phyloP scores from a whole-genome alignment of 1,284 basidiomycete species.

The Marasmius tenuissimus region DNA sequence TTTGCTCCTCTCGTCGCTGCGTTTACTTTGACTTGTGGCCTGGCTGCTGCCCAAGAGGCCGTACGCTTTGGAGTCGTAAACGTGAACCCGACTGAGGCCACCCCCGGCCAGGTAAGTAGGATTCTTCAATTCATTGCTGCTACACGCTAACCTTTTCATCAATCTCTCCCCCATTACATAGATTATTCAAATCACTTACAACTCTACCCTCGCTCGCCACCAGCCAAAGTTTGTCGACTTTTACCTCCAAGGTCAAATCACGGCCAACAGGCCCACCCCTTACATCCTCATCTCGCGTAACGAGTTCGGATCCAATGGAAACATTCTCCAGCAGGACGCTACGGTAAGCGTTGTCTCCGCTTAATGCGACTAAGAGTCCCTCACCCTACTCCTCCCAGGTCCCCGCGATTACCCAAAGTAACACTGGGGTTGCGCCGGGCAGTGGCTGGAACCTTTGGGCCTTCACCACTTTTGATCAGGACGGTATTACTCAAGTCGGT shows the following conservation, averaged over 20 bases:
- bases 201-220: conserved; percentile 11
- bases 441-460: conserved; percentile 7
- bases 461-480: conserved; percentile 6
- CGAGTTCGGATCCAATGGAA: conserved; percentile 8
- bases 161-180: background rate
- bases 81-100: conserved; percentile 4
- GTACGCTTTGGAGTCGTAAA: conserved; percentile 11
- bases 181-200: conserved; percentile 13
- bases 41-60: conserved; percentile 12
- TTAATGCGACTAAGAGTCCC: background rate
- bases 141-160: background rate
- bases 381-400: background rate
- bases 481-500: conserved; percentile 7
- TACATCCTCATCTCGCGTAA: conserved; percentile 15
- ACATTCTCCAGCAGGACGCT: background rate
- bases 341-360: background rate
- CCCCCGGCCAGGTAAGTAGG: conserved; percentile 9
- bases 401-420: background rate
- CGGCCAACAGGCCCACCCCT: conserved; percentile 8
- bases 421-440: background rate
- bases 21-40: background rate
- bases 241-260: conserved; percentile 12
- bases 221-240: conserved; percentile 16
- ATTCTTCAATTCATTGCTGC: background rate
- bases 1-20: conserved; percentile 1